Base-by-base conservation (phyloP, 2,329 filamentous ascomycete species). In the Pyrenophora tritici-repentis region DNA sequence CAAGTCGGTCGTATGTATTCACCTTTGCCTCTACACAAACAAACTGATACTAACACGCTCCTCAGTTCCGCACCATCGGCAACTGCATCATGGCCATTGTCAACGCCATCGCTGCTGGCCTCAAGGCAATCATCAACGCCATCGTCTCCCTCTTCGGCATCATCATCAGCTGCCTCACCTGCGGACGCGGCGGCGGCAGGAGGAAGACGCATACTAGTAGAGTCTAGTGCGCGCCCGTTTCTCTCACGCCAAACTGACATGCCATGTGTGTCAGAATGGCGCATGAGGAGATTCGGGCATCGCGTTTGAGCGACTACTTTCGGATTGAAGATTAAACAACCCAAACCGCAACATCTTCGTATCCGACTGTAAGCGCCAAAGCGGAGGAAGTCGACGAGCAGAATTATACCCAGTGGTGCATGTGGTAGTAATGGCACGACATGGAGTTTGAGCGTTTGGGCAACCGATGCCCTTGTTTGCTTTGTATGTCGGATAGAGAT, bases 1-100 rank as follows among this genome's bases (percentile, higher is more conserved):
- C 48, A 51, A 55, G 44, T 52, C 52, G 10, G 12, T 55, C 72
- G 89, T 93, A 89, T 68, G 88, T 83, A 43, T 33, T 10, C 39
- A 32, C 34, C 3, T 22, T 20, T n/a, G 33, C 35, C 17, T 24
- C 14, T 18, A 17, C 22, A 41, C 20, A 10, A 18, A 9, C 14
- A 7, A 17, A 13, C 24, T 24, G 6, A 24, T 24, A 9, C 41
- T 72, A 61, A 72, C 58, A 56, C 6, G 9, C 10, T 4, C 7
- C 9, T 14, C 53, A 77, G 75, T 73, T 80, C 67, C 73, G 74
- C 56, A 77, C 77, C 42, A 79, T 80, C 62, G 74, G 74, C 65
- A 68, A 72, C 53, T 75, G 71, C 66, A 63, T 79, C 62, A 78
- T 78, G 76, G 74, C 76, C 47, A 71, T 79, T 50, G 74, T 79